Conservation (phyloP, 2,329 filamentous ascomycete genomes). For the Xylariaceae sp. region DNA sequence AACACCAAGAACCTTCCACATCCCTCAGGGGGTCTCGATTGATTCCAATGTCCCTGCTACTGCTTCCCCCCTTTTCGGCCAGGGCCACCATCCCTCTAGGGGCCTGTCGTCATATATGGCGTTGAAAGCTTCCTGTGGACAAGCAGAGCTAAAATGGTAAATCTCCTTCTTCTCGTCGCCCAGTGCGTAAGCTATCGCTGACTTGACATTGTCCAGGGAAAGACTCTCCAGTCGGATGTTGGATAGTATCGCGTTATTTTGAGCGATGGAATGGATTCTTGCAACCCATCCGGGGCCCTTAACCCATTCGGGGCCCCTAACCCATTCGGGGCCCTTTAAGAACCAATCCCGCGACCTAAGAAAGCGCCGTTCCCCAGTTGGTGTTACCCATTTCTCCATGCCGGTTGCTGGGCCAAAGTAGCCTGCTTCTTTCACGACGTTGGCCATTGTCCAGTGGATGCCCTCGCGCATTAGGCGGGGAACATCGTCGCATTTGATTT, state of each 20-base stretch:
- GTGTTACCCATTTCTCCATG: not conserved
- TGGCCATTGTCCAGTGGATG: constrained; percentile 9
- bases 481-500: constrained; percentile 10
- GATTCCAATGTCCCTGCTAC: too few species aligned
- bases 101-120: constrained; percentile 11
- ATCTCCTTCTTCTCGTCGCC: too few species aligned
- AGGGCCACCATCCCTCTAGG: constrained; percentile 12
- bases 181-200: constrained; percentile 1
- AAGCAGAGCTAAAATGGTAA: constrained; percentile 4
- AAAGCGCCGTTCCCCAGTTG: constrained; percentile 3
- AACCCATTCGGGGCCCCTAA: too few species aligned
- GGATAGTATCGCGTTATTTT: not conserved
- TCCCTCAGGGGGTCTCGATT: too few species aligned
- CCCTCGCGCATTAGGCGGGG: constrained; percentile 13
- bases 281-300: constrained; percentile 9
- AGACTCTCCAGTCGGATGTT: constrained; percentile 6
- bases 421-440: constrained; percentile 11
- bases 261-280: constrained; percentile 3
- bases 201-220: constrained; percentile 2
- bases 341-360: too few species aligned
- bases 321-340: too few species aligned
- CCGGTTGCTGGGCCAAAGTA: not conserved
- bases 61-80: too few species aligned
- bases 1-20: too few species aligned
- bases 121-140: constrained; percentile 4